phyloP scores from a whole-genome alignment of 2,329 filamentous ascomycete genomes.

The Neoarthrinium moseri region DNA sequence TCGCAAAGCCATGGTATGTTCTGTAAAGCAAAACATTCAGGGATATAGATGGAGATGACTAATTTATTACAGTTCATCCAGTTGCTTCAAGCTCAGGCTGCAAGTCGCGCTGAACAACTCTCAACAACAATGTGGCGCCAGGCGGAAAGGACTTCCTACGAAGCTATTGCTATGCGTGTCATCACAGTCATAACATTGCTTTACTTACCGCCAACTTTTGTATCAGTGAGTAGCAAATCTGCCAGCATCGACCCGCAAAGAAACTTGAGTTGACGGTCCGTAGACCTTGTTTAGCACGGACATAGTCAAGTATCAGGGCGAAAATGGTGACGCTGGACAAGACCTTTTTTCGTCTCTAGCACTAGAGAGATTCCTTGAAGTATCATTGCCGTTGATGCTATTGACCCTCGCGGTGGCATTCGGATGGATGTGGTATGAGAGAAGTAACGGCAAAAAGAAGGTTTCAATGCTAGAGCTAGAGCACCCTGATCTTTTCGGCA shows the following conservation, averaged over 20 bases:
- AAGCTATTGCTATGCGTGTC: slow-evolving; percentile 19
- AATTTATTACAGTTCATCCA: slow-evolving; percentile 11
- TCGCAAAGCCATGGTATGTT: slow-evolving; percentile 25
- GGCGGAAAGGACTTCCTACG: slow-evolving; percentile 19
- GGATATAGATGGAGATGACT: neutral
- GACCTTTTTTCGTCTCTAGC: neutral
- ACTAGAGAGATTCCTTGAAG: neutral
- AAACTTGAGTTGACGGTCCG: neutral
- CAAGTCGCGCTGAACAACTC: slow-evolving; percentile 23
- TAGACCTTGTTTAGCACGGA: slow-evolving; percentile 5
- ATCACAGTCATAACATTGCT: slow-evolving; percentile 2
- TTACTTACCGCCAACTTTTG: slow-evolving; percentile 2
- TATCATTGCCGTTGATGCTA: neutral
- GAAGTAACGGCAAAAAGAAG: neutral
- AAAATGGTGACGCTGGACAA: neutral
- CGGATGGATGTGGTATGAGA: neutral
- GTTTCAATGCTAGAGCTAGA: neutral
- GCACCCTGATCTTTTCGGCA: neutral
- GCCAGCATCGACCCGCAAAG: too few species aligned
- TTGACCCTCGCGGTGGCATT: neutral
- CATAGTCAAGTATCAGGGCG: slow-evolving; percentile 3
- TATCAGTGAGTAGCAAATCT: neutral
- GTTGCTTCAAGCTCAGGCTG: slow-evolving; percentile 23
- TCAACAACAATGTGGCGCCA: slow-evolving; percentile 19
- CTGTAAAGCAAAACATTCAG: neutral